These are phyloP conservation scores for Kazachstania taianensis DNA, from an alignment of 805 yeast genomes.

Conservation along the genomic window DNA sequence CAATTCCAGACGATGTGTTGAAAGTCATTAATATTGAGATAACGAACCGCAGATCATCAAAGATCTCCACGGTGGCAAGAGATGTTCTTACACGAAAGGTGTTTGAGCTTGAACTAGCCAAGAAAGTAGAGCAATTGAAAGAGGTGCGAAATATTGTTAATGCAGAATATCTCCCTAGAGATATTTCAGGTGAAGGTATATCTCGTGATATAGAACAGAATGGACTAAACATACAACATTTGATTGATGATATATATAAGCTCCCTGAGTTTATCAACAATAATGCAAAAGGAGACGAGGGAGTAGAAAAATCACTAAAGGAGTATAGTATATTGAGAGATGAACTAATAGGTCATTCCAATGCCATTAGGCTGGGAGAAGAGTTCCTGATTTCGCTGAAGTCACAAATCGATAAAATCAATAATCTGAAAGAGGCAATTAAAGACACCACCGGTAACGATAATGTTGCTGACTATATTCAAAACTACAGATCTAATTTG, in stretches of 20 bases:
- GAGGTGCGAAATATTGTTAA: neutral
- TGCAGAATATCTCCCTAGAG: neutral
- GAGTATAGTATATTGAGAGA: constrained; percentile 21
- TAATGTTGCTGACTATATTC: constrained; percentile 9
- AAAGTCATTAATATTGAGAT: constrained; percentile 6
- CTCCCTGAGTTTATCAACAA: constrained; percentile 17
- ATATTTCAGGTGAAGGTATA: neutral
- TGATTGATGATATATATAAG: constrained; percentile 15
- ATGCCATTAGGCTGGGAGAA: constrained; percentile 12
- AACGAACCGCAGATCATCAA: constrained; percentile 1
- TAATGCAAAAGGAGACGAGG: constrained; percentile 2
- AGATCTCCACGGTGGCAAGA: constrained; percentile 4
- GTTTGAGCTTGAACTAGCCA: constrained; percentile 12
- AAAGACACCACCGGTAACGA: constrained; percentile 2
- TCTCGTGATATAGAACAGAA: neutral
- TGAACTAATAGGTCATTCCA: constrained; percentile 13
- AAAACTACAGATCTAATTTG: constrained; percentile 7
- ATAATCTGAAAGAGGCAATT: constrained; percentile 6
- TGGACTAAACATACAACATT: constrained; percentile 8
- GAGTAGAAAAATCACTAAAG: constrained; percentile 10
- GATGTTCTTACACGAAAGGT: constrained; percentile 14
- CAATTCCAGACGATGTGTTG: constrained; percentile 8
- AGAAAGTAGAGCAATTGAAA: constrained; percentile 5
- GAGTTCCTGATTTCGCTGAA: constrained; percentile 3
- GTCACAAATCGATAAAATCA: constrained; percentile 6